These are phyloP conservation scores for Grosmannia penicillata DNA, from an alignment of 2,329 filamentous ascomycete species.

Conservation along the genomic window DNA sequence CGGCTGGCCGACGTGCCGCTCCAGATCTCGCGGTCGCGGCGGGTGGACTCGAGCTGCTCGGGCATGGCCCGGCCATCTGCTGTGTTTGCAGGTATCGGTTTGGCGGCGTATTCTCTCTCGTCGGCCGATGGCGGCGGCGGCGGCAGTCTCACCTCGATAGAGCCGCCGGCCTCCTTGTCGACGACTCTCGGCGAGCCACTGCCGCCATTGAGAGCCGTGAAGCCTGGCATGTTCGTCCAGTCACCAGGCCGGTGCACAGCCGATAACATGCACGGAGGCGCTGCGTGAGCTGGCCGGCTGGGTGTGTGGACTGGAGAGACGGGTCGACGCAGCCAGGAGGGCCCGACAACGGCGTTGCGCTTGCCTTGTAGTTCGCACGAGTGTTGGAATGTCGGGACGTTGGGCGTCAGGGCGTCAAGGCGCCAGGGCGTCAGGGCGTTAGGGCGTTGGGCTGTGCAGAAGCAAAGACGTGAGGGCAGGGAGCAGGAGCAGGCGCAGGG, in stretches of 20 bases:
- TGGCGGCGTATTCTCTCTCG: slow-evolving; percentile 15
- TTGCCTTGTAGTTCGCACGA: too few species aligned
- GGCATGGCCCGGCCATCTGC: slow-evolving; percentile 13
- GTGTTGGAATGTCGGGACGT: too few species aligned
- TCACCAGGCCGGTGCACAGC: slow-evolving; percentile 6
- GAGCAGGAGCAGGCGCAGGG: too few species aligned
- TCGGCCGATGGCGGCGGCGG: slow-evolving; percentile 16
- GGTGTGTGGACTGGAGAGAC: too few species aligned
- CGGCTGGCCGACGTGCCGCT: slow-evolving; percentile 25
- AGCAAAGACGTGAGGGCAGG: too few species aligned
- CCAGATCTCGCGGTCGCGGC: slow-evolving; percentile 25
- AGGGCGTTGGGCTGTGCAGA: too few species aligned
- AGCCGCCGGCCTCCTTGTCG: slow-evolving; percentile 1
- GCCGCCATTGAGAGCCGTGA: slow-evolving; percentile 33
- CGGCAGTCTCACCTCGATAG: slow-evolving; percentile 13
- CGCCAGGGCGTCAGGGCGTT: too few species aligned
- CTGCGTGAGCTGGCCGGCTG: too few species aligned
- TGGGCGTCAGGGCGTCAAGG: too few species aligned
- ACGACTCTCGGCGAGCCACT: slow-evolving; percentile 22
- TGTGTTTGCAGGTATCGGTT: slow-evolving; percentile 5
- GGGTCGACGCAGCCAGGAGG: too few species aligned
- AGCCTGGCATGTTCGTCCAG: slow-evolving; percentile 30
- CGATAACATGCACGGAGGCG: slow-evolving; percentile 5
- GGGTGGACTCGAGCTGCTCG: slow-evolving; percentile 13
- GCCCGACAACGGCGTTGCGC: too few species aligned